A percentile compares a stretch with the other conserved stretches of the same genome.
Evolutionary conservation across 345 rosid genomes (phyloP).

Genomic region (Rhodomyrtus tomentosa): DNA sequence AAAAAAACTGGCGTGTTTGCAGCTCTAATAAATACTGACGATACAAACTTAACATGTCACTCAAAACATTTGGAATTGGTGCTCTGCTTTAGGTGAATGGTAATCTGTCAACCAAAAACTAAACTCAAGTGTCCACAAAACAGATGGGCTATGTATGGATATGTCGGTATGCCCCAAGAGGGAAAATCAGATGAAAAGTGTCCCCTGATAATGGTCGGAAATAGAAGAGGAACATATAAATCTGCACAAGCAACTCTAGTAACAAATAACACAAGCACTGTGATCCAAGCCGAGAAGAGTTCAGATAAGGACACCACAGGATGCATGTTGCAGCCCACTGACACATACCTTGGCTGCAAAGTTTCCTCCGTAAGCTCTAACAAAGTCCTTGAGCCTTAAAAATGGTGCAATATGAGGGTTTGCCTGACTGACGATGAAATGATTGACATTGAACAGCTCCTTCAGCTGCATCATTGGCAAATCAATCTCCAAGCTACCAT

Average conservation of each 20-base stretch:
- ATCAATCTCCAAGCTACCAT: slow-evolving; percentile 97
- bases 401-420: slow-evolving; percentile 92
- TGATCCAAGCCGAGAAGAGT: not conserved
- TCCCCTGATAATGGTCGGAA: not conserved
- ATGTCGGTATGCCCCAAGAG: not conserved
- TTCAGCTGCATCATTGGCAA: slow-evolving; percentile 97
- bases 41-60: not conserved
- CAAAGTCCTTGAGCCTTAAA: slow-evolving; percentile 64
- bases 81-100: not conserved
- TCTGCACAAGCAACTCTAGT: not conserved
- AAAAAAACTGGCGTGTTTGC: not conserved
- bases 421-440: slow-evolving; percentile 97
- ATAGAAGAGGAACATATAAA: not conserved
- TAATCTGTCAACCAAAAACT: not conserved
- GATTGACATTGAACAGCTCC: slow-evolving; percentile 94
- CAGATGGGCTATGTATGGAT: not conserved
- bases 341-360: slow-evolving; percentile 90
- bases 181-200: not conserved
- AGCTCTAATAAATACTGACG: not conserved
- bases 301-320: not conserved
- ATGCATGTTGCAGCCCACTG: not conserved
- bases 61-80: not conserved
- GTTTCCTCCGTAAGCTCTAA: slow-evolving; percentile 86
- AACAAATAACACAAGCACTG: not conserved
- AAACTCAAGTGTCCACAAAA: not conserved